Percentiles rank a stretch among this genome's conserved stretches.
phyloP scores from a whole-genome alignment of 2,329 filamentous ascomycete genomes.

The Xylariomycetidae sp. region DNA sequence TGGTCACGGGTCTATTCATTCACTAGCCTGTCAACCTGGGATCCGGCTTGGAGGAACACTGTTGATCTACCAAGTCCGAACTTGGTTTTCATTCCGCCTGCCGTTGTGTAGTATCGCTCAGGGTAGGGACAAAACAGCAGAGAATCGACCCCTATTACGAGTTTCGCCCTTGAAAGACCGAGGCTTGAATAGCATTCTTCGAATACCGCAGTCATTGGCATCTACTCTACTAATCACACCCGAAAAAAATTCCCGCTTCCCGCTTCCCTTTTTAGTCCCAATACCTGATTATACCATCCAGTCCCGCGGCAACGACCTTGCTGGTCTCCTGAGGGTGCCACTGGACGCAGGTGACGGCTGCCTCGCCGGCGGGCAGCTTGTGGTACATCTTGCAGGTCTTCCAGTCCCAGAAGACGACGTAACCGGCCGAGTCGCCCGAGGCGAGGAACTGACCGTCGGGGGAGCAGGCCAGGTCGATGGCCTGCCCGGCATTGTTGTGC shows the following conservation, averaged over 20 bases:
- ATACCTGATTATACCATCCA: conserved; percentile 84
- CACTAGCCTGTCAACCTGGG: too few species aligned
- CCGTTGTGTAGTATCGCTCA: too few species aligned
- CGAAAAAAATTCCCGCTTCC: background rate
- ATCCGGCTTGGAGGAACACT: too few species aligned
- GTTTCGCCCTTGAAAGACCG: too few species aligned
- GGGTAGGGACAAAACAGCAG: too few species aligned
- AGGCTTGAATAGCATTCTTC: too few species aligned
- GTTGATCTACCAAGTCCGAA: too few species aligned
- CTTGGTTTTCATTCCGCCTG: too few species aligned
- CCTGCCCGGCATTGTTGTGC: conserved; percentile 93
- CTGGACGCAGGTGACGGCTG: conserved; percentile 77
- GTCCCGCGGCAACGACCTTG: conserved; percentile 85
- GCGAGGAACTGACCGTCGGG: conserved; percentile 90
- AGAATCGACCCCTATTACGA: too few species aligned
- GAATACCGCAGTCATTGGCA: too few species aligned
- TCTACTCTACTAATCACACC: conserved; percentile 4
- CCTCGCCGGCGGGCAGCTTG: conserved; percentile 82
- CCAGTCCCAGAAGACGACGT: conserved; percentile 97
- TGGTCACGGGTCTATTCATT: too few species aligned
- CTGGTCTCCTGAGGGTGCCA: conserved; percentile 98
- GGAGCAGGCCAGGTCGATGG: conserved; percentile 81
- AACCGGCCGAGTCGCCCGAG: conserved; percentile 83
- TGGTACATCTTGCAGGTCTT: conserved; percentile 99
- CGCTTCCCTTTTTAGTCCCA: conserved; percentile 79